Evolutionary conservation across 495 filamentous ascomycete genomes (phyloP), one percentile per base, ranked within the genome.

Genomic region (Tuber borchii): DNA sequence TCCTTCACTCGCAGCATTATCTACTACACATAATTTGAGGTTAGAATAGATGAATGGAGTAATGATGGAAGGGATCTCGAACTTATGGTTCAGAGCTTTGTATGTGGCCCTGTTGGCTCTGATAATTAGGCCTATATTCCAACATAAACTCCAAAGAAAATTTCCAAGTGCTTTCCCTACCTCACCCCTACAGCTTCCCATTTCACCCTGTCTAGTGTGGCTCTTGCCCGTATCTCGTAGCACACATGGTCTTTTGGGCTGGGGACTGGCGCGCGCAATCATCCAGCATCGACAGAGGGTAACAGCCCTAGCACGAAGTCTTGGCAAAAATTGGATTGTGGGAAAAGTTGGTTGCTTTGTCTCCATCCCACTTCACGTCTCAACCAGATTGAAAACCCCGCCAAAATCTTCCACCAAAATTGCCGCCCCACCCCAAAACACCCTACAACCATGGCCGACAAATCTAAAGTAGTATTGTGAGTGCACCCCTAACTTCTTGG

Each of bases 281-380:
- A n/a, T 61, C 6, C n/a, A 44, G 71, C 39, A 39, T 42, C 43
- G 16, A 34, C 1, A n/a, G 17, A 75, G 78, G 78, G 76, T 46
- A 79, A 70, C 61, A 79, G 46, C 78, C 78, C 78, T 79, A 79
- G 51, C 56, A 37, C 22, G 42, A 73, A 74, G 80, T 77, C 81
- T 82, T 82, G 80, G 80, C 81, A 74, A 14, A 14, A 76, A 51
- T 39, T 6, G 42, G 37, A 76, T 39, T 75, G 80, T 82, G 80
- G 79, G 79, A 77, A 81, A 82, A 78, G 71, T 74, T 51, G 0
- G 44, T 75, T 44, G n/a, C 31, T 34, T 34, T 17, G 16, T 2
- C 12, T 34, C 3, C 61, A 61, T 77, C 76, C 77, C 78, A 70
- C 76, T 70, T 46, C 75, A 71, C 81, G 77, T 75, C 77, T 71